Conservation (phyloP, 257 asterid species). For the Jaltomata sinuosa region DNA sequence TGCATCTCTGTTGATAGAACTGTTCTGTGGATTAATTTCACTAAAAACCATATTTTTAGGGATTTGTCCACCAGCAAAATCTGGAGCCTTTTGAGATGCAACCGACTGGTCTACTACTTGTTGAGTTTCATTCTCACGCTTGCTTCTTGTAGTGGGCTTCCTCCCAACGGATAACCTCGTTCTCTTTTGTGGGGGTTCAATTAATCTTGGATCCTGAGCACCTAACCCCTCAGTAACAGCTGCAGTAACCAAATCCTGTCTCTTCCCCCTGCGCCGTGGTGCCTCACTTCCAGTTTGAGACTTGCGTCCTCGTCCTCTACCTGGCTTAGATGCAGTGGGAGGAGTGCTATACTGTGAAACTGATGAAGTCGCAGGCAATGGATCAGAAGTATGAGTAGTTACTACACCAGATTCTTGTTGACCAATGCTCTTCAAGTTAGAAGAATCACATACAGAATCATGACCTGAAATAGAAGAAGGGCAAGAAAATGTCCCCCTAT, state of each 20-base stretch:
- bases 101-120: constrained; percentile 19
- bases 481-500: constrained; percentile 14
- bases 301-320: constrained; percentile 52
- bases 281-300: constrained; percentile 54
- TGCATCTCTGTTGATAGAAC: background rate
- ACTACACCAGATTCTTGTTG: constrained; percentile 23
- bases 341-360: constrained; percentile 25
- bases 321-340: constrained; percentile 36
- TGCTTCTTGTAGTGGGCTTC: constrained; percentile 34
- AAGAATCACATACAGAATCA: constrained; percentile 17
- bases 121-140: constrained; percentile 25
- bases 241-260: constrained; percentile 39
- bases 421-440: constrained; percentile 19
- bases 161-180: constrained; percentile 56
- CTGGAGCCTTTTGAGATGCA: constrained; percentile 22
- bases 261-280: constrained; percentile 61
- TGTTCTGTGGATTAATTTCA: constrained; percentile 7
- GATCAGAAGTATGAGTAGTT: constrained; percentile 28
- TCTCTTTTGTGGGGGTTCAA: constrained; percentile 54
- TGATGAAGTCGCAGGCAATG: constrained; percentile 20
- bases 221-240: constrained; percentile 30
- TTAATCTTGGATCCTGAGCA: constrained; percentile 31
- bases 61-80: constrained; percentile 9
- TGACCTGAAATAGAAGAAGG: constrained; percentile 16
- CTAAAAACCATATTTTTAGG: background rate